phyloP scores from a whole-genome alignment of 352 stramenopile species.

The Pythium pyrilobum region DNA sequence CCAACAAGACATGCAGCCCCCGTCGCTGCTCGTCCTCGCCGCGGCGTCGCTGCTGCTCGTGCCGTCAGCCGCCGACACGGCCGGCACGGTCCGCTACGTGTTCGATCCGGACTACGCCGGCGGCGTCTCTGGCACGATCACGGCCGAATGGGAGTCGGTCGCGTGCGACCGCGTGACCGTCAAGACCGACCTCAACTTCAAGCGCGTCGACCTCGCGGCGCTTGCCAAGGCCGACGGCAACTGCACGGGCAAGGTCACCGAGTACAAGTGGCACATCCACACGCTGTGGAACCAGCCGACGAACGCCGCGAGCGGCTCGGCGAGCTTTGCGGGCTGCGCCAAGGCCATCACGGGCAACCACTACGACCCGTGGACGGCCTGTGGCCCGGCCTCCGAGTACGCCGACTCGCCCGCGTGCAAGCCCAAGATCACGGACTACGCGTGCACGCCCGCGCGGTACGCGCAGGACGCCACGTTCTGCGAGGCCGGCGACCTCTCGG shows the following conservation, averaged over 20 bases:
- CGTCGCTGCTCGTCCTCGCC: too few relatives aligned
- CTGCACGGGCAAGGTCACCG: slow-evolving; percentile 10
- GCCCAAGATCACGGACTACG: slow-evolving; percentile 3
- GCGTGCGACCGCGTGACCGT: slow-evolving; percentile 3
- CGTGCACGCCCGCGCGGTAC: slow-evolving; percentile 15
- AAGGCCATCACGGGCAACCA: slow-evolving; percentile 18
- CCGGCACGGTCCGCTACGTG: too few relatives aligned
- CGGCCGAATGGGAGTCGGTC: neutral
- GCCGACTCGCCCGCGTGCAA: slow-evolving; percentile 4
- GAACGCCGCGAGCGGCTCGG: neutral
- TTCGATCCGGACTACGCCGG: neutral
- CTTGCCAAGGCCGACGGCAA: slow-evolving; percentile 18
- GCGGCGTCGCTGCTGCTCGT: neutral
- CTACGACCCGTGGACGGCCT: slow-evolving; percentile 20
- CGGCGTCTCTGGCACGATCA: slow-evolving; percentile 2
- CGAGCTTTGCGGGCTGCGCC: slow-evolving; percentile 4
- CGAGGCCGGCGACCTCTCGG: slow-evolving; percentile 20
- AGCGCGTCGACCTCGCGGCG: slow-evolving; percentile 4
- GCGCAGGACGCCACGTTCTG: neutral
- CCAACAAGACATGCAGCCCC: too few relatives aligned
- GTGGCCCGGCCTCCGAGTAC: slow-evolving; percentile 19
- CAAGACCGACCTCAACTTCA: slow-evolving; percentile 18
- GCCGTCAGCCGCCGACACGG: too few relatives aligned
- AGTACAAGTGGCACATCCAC: slow-evolving; percentile 23
- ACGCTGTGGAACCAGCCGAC: slow-evolving; percentile 13